Conservation (phyloP, 2,329 filamentous ascomycete species). For the Fusarium sororula region DNA sequence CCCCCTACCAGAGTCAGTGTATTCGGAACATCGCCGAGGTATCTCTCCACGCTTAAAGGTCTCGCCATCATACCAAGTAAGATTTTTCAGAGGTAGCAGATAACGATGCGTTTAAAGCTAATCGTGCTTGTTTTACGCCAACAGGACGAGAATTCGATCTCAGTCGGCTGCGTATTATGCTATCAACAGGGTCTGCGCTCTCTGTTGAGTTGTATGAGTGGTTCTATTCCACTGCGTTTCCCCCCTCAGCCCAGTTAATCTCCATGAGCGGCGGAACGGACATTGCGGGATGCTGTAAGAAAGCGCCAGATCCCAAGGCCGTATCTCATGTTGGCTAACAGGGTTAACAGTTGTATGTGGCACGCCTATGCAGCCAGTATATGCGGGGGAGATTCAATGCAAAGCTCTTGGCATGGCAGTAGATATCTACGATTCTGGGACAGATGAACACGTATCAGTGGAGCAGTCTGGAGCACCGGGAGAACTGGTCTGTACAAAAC, state of each 20-base stretch:
- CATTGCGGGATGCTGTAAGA: not conserved
- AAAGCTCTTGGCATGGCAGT: slow-evolving; percentile 27
- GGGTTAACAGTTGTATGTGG: not conserved
- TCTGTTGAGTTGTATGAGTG: not conserved
- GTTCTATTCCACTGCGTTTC: not conserved
- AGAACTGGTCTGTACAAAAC: not conserved
- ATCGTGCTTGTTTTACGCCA: too few species aligned
- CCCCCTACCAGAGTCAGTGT: not conserved
- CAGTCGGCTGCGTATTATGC: not conserved
- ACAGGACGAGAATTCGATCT: not conserved
- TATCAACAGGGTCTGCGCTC: not conserved
- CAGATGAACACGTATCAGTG: not conserved
- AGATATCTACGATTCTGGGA: slow-evolving; percentile 1
- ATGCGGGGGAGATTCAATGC: slow-evolving; percentile 12
- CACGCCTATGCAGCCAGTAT: slow-evolving; percentile 4
- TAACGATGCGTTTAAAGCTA: too few species aligned
- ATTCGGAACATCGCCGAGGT: not conserved
- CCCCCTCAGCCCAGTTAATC: not conserved
- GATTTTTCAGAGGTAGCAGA: too few species aligned
- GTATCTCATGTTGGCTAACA: not conserved
- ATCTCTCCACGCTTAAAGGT: not conserved
- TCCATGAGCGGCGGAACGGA: not conserved
- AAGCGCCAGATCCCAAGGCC: too few species aligned
- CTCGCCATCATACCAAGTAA: not conserved
- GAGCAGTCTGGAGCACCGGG: not conserved